Conservation (phyloP, 2,329 filamentous ascomycete genomes). For the Fusarium praegraminearum region DNA sequence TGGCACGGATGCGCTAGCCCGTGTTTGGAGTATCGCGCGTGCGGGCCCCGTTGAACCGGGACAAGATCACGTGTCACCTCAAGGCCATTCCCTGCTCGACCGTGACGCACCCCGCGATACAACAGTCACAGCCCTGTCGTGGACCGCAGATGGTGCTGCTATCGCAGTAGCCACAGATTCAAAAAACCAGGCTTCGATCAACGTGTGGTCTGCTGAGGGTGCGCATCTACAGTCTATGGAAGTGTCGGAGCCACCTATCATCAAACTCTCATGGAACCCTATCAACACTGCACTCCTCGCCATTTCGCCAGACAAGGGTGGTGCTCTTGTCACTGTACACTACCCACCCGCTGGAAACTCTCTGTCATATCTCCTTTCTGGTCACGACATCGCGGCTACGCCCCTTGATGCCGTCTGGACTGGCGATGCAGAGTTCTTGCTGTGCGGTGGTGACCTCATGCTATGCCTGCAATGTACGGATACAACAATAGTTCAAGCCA, state of each 20-base stretch:
- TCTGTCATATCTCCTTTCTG: conserved; percentile 61
- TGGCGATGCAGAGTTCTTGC: conserved; percentile 67
- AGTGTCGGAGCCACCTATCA: conserved; percentile 69
- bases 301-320: conserved; percentile 67
- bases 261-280: conserved; percentile 72
- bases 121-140: conserved; percentile 70
- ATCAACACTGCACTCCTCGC: conserved; percentile 66
- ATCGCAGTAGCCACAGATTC: conserved; percentile 71
- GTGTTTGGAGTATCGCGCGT: conserved; percentile 74
- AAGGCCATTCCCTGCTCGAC: conserved; percentile 61
- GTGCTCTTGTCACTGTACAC: conserved; percentile 68
- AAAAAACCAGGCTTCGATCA: conserved; percentile 64
- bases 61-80: conserved; percentile 57
- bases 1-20: conserved; percentile 77
- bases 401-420: conserved; percentile 71
- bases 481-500: conserved; percentile 58
- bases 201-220: conserved; percentile 68
- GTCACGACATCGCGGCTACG: conserved; percentile 64
- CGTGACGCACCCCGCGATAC: conserved; percentile 64
- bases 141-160: conserved; percentile 67
- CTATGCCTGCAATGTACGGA: conserved; percentile 62
- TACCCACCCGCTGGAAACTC: conserved; percentile 58
- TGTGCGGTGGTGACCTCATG: conserved; percentile 69
- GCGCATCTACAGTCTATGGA: conserved; percentile 65
- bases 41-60: conserved; percentile 58